Evolutionary conservation across 495 filamentous ascomycete genomes (phyloP).

Genomic region (Podospora sp.): DNA sequence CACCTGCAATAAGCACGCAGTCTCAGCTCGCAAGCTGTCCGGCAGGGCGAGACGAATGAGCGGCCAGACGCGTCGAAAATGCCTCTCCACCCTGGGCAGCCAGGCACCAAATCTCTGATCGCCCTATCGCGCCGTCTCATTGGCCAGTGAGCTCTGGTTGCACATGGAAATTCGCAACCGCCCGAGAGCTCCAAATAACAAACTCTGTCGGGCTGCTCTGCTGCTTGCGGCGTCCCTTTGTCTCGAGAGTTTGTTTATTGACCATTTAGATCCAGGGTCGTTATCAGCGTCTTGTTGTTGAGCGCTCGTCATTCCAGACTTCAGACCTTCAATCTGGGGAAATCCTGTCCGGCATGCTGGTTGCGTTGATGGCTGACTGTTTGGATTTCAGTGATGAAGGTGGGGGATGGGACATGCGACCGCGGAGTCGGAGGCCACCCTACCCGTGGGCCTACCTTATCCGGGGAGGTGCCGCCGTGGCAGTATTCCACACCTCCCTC

Average conservation of each 20-base stretch:
- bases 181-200: background rate
- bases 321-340: background rate
- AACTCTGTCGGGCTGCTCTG: background rate
- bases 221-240: background rate
- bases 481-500: conserved; percentile 1
- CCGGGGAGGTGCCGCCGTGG: background rate
- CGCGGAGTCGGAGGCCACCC: background rate
- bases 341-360: background rate
- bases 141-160: conserved; percentile 1
- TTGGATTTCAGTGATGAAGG: background rate
- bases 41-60: conserved; percentile 14
- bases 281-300: background rate
- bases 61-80: conserved; percentile 18
- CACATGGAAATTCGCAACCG: conserved; percentile 4
- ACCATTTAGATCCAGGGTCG: background rate
- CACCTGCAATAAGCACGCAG: background rate
- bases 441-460: conserved; percentile 1
- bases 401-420: background rate
- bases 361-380: background rate
- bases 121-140: conserved; percentile 4
- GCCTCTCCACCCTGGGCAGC: conserved; percentile 4
- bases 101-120: background rate
- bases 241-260: background rate
- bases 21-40: background rate
- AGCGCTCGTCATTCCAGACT: background rate